Percentiles rank a stretch among this genome's conserved stretches.
Conservation (phyloP, 306 rosid genomes). For the Corylus americana region DNA sequence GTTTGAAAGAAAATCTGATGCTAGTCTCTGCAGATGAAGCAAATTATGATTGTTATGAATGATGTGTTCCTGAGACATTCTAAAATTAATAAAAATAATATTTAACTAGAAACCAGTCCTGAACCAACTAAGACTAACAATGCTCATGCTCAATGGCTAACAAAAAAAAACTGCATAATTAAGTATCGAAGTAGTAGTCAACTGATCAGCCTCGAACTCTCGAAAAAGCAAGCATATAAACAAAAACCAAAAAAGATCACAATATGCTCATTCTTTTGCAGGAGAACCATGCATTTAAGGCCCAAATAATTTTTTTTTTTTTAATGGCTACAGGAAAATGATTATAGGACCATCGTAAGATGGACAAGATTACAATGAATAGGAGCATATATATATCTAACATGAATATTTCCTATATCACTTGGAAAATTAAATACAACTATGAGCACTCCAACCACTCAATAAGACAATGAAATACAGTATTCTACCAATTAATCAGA, state of each 20-base stretch:
- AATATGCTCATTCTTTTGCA: background rate
- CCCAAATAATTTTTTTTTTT: background rate
- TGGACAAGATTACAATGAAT: background rate
- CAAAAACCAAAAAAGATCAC: background rate
- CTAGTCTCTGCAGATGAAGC: slow-evolving; percentile 71
- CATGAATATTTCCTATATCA: background rate
- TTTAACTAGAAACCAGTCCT: background rate
- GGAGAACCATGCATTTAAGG: background rate
- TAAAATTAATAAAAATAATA: background rate
- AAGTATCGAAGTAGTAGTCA: background rate
- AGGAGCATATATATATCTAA: background rate
- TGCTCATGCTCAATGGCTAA: background rate
- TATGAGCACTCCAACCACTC: background rate
- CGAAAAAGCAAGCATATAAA: background rate
- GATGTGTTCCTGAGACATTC: background rate
- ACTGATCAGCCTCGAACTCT: background rate
- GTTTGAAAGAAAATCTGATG: slow-evolving; percentile 86
- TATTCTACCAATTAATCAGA: background rate
- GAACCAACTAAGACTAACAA: background rate
- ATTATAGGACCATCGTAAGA: background rate
- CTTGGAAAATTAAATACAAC: background rate
- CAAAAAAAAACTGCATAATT: background rate
- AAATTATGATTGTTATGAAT: background rate
- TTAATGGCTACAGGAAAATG: background rate
- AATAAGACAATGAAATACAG: background rate